Evolutionary conservation across 75 land plant species (phyloP), one percentile per base, ranked within the genome.

Genomic region (Pinus tabuliformis): DNA sequence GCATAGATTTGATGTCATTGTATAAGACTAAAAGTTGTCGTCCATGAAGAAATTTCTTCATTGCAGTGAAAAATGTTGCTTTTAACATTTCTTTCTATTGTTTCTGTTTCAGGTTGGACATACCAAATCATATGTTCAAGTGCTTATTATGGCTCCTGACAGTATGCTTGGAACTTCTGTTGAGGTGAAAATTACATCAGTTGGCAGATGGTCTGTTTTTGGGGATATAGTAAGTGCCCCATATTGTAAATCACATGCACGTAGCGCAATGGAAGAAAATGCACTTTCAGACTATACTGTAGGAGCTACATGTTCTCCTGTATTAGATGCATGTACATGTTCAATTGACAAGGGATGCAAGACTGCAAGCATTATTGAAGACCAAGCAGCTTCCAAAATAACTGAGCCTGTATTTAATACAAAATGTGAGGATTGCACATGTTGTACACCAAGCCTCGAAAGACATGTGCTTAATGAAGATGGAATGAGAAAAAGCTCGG

Each of bases 161-260:
- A 86, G 80, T 62, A 68, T 88, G 75, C 76, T 96, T 64, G 99
- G 99, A 54, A 85, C 79, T 56, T 87, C 91, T 63, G 82, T 87
- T 39, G 81, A 88, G 56, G 94, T 84, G 54, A 91, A 89, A 84
- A 84, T 96, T 78, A 87, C 85, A 60, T 94, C 97, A 66, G 85
- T 91, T 4, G 95, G 97, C 58, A 93, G 99, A 65, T 96, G 99
- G 99, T 96, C 99, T 20, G 97, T 96, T 56, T 90, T 89, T 82
- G 99, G 97, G 57, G 97, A 93, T 65, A 73, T 93, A 58, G 80
- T 92, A 26, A 83, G 83, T 24, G 72, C 28, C 52, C 80, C 81
- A 24, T 37, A 68, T 16, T 39, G n/a, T 37, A 36, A 49, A 59
- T 75, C 82, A 26, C 21, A 28, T 14, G n/a, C 20, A 74, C 26